A percentile compares a stretch with the other conserved stretches of the same genome.
Evolutionary conservation across 345 rosid species (phyloP).

Genomic region (Cardiospermum halicacabum): DNA sequence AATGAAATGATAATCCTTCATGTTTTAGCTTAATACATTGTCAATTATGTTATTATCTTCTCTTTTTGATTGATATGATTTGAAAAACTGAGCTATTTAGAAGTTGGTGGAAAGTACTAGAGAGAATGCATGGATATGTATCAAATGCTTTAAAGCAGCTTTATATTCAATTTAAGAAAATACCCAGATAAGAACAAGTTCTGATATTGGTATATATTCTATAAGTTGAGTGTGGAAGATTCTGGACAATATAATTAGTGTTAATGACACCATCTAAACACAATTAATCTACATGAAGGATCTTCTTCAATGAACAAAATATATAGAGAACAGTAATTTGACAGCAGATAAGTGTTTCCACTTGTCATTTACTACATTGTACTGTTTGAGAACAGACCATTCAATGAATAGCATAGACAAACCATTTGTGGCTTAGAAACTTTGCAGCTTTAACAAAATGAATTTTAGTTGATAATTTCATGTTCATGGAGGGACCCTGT

Average conservation of each 20-base stretch:
- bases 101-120: conserved; percentile 19
- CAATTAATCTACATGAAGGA: too few relatives aligned
- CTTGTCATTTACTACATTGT: conserved; percentile 17
- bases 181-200: not conserved
- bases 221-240: not conserved
- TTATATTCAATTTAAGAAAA: not conserved
- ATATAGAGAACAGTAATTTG: not conserved
- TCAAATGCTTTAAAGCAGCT: not conserved
- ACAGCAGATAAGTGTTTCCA: conserved; percentile 2
- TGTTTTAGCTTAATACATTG: too few relatives aligned
- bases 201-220: not conserved
- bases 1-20: not conserved
- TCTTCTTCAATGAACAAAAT: not conserved
- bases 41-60: not conserved
- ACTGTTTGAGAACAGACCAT: conserved; percentile 17
- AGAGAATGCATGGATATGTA: not conserved
- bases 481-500: conserved; percentile 11
- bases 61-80: not conserved
- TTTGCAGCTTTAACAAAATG: not conserved
- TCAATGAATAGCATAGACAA: conserved; percentile 4
- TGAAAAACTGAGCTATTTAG: too few relatives aligned
- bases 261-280: too few relatives aligned
- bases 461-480: not conserved
- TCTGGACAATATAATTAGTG: too few relatives aligned
- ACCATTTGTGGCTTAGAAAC: conserved; percentile 21